phyloP scores from a whole-genome alignment of 1,284 basidiomycete genomes.

The Ceratobasidium sp. region DNA sequence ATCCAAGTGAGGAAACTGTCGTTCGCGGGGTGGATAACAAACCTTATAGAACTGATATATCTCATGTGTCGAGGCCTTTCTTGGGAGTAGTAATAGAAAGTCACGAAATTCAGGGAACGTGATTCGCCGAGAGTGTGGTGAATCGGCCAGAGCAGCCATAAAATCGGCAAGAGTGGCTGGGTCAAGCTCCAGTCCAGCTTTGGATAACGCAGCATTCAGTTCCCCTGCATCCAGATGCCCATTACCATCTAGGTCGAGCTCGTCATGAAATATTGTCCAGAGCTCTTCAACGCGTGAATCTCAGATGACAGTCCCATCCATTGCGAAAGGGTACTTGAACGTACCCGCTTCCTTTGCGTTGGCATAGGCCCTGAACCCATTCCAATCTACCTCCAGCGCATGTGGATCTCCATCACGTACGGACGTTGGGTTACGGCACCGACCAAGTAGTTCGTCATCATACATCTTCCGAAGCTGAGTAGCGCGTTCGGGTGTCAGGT shows the following conservation, averaged over 20 bases:
- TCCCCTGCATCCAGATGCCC: constrained; percentile 78
- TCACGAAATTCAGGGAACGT: constrained; percentile 87
- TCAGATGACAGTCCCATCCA: constrained; percentile 45
- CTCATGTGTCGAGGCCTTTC: constrained; percentile 78
- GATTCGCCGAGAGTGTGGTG: constrained; percentile 69
- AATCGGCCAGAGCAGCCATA: constrained; percentile 75
- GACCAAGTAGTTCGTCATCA: constrained; percentile 73
- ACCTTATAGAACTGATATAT: constrained; percentile 88
- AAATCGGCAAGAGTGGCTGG: constrained; percentile 74
- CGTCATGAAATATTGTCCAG: constrained; percentile 86
- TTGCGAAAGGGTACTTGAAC: constrained; percentile 29
- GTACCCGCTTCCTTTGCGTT: constrained; percentile 75
- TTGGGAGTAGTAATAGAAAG: constrained; percentile 84
- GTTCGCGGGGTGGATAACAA: constrained; percentile 40
- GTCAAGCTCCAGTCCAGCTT: constrained; percentile 75
- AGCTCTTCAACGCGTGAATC: constrained; percentile 63
- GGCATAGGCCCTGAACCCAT: constrained; percentile 77
- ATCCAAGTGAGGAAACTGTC: constrained; percentile 17
- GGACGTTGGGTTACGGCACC: constrained; percentile 59
- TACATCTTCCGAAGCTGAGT: constrained; percentile 72
- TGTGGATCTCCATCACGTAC: constrained; percentile 49
- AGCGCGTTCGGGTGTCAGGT: constrained; percentile 69
- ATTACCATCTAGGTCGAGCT: constrained; percentile 84
- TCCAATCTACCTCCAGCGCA: constrained; percentile 65
- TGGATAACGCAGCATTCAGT: constrained; percentile 68